Conservation (phyloP, 495 filamentous ascomycete genomes). For the Poronia punctata region DNA sequence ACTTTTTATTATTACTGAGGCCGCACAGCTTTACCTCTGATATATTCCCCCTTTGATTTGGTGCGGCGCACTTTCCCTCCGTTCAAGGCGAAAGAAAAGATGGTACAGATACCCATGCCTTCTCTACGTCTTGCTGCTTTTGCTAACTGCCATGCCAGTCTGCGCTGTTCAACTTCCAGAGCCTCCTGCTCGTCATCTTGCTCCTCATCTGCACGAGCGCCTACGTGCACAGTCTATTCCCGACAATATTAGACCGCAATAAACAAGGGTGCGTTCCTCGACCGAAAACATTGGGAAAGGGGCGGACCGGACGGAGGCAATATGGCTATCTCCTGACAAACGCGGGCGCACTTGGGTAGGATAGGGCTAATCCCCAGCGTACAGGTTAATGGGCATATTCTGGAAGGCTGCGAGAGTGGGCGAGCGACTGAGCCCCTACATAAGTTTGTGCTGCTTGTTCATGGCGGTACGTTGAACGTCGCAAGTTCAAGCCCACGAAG, state of each 20-base stretch:
- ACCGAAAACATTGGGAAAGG: background rate
- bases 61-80: background rate
- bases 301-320: background rate
- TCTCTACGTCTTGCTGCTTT: background rate
- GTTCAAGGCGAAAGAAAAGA: background rate
- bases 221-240: constrained; percentile 85
- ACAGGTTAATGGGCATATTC: constrained; percentile 78
- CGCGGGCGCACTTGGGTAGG: background rate
- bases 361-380: background rate
- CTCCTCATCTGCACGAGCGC: constrained; percentile 93
- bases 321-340: background rate
- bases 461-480: constrained; percentile 65
- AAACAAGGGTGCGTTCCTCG: constrained; percentile 64
- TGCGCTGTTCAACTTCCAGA: constrained; percentile 97
- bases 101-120: constrained; percentile 2
- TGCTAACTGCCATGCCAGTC: constrained; percentile 51
- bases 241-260: constrained; percentile 86
- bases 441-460: constrained; percentile 85
- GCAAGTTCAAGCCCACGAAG: background rate
- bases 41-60: background rate
- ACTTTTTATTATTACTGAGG: no score
- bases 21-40: no score
- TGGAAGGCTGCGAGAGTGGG: constrained; percentile 96
- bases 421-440: constrained; percentile 90
- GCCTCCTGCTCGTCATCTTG: constrained; percentile 84